Evolutionary conservation across 78 protist species (phyloP), one percentile per base, ranked within the genome.

Genomic region (Chrysochromulina tobinii): DNA sequence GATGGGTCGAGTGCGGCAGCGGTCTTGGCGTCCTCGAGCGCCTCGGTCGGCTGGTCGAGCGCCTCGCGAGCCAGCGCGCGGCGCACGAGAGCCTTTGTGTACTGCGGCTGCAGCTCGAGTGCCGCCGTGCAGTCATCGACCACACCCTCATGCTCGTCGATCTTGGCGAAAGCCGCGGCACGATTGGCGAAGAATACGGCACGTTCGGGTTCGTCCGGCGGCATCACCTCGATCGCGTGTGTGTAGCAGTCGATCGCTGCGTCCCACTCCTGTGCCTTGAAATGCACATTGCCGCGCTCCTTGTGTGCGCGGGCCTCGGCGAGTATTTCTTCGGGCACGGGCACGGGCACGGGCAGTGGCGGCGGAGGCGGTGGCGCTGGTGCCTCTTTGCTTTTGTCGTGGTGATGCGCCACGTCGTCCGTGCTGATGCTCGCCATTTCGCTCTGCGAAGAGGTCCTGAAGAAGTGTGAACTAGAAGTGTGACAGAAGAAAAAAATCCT

Each of bases 51-150:
- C 27, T 53, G 17, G 51, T 55, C 90, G 15, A 66, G 59, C 51
- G 59, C 61, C 84, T 87, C 91, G 58, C 1, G 38, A 18, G 90
- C 81, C 87, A 57, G 57, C 9, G 87, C 77, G 1, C 92, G 92
- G 25, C 92, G 53, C 38, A 9, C 0, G 3, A 58, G 38, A 27
- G 79, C 87, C 86, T 73, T 69, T 14, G 48, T 77, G n/a, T 73
- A 57, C 0, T 1, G 9, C 18, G 84, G 77, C 0, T 50, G n/a
- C 57, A 73, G 3, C 38, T 2, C 77, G 3, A 87, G 73, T 2
- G 90, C 90, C 17, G 12, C 59, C 23, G 73, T 51, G 77, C 90
- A 66, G 61, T 87, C 90, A 23, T 17, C 69, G 3, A 66, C 27
- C 27, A 23, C 73, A 17, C 1, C 59, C 14, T 51, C 21, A 23